These are phyloP conservation scores for Mikania micrantha DNA, from an alignment of 129 eudicot species.

Conservation along the genomic window DNA sequence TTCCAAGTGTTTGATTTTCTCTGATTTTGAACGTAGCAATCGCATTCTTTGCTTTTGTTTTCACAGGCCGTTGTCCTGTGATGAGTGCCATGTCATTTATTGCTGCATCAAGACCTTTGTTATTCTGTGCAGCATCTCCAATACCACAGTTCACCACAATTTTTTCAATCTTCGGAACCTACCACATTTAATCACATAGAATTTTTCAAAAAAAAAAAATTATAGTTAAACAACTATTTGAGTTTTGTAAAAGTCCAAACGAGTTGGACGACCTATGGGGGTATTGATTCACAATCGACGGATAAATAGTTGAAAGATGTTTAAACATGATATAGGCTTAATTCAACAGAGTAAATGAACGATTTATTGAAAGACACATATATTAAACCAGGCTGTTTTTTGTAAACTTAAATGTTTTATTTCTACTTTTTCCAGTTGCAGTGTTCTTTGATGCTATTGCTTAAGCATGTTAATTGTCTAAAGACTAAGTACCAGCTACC, in stretches of 20 bases:
- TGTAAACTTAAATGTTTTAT: not conserved
- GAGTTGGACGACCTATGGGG: not conserved
- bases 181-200: not conserved
- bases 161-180: constrained; percentile 87
- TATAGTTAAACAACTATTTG: not conserved
- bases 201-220: not conserved
- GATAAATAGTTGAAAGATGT: not conserved
- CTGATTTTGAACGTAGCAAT: constrained; percentile 88
- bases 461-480: not conserved
- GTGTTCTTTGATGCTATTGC: not conserved
- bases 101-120: constrained; percentile 87
- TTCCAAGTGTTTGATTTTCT: constrained; percentile 74
- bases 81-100: constrained; percentile 79
- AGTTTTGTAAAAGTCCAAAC: not conserved
- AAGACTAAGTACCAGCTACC: not conserved
- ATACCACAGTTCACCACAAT: constrained; percentile 92
- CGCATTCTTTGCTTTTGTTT: constrained; percentile 85
- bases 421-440: not conserved
- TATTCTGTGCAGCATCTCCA: constrained; percentile 97
- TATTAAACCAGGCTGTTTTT: not conserved
- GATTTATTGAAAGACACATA: not conserved
- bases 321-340: not conserved
- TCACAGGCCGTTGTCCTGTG: constrained; percentile 92
- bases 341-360: not conserved
- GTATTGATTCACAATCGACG: not conserved